Conservation (phyloP, 768 basidiomycete genomes). For the Pleurotus sapidus region DNA sequence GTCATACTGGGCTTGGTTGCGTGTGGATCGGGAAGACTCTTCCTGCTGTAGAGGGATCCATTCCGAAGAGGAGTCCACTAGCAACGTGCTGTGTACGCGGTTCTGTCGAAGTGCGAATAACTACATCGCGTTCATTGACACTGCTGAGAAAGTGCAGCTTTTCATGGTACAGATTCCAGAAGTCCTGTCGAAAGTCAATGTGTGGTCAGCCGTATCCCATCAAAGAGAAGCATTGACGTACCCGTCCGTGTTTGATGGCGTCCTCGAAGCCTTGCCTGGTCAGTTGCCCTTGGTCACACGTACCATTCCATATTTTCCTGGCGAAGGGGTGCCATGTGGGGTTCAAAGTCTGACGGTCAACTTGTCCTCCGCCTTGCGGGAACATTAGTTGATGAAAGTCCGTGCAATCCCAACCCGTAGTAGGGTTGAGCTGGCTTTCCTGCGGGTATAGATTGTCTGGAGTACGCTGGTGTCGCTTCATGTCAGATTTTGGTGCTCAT, state of each 20-base stretch:
- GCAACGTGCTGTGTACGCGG: conserved; percentile 12
- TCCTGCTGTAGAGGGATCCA: conserved; percentile 8
- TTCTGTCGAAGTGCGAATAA: conserved; percentile 14
- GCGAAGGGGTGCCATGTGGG: conserved; percentile 13
- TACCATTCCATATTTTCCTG: conserved; percentile 14
- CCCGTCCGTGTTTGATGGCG: conserved; percentile 12
- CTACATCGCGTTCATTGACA: conserved; percentile 11
- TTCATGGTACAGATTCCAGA: conserved; percentile 14
- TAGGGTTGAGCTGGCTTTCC: conserved; percentile 12
- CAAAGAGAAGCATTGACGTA: background rate
- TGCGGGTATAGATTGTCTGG: conserved; percentile 14
- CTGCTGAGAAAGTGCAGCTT: conserved; percentile 10
- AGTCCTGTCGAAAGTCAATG: conserved; percentile 5
- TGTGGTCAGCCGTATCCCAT: background rate
- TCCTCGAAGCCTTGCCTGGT: conserved; percentile 11
- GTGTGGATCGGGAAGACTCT: conserved; percentile 5
- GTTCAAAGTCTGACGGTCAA: conserved; percentile 10
- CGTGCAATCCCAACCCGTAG: conserved; percentile 13
- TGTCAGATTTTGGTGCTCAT: too few relatives aligned
- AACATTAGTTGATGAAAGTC: conserved; percentile 11
- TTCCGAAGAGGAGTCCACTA: conserved; percentile 13
- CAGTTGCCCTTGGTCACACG: conserved; percentile 14
- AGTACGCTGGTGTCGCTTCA: conserved; percentile 7
- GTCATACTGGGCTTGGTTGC: conserved; percentile 9
- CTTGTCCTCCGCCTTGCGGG: conserved; percentile 6